These are phyloP conservation scores for Catunica adiposa DNA, from an alignment of 2,329 filamentous ascomycete species.

Conservation along the genomic window DNA sequence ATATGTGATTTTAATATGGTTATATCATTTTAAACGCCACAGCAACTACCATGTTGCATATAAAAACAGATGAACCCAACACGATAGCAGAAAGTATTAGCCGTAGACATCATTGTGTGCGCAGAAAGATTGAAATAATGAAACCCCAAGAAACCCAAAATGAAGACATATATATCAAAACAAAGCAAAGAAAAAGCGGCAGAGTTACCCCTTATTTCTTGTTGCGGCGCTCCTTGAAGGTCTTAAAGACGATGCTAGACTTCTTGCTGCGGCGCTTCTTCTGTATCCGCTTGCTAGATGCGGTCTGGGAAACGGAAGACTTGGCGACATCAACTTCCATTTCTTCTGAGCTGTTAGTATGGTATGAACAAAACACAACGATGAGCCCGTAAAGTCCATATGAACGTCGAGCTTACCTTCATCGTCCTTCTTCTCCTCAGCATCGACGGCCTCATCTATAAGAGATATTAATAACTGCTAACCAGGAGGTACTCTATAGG, in stretches of 20 bases:
- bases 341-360: constrained; percentile 18
- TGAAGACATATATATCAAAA: not conserved
- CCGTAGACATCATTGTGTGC: constrained; percentile 8
- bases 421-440: constrained; percentile 10
- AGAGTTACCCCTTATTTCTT: constrained; percentile 3
- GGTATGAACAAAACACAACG: not conserved
- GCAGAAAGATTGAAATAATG: constrained; percentile 3
- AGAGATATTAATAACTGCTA: constrained; percentile 1
- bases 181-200: not conserved
- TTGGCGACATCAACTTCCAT: constrained; percentile 41
- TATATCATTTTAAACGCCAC: constrained; percentile 4
- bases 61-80: constrained; percentile 1
- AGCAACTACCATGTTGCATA: not conserved
- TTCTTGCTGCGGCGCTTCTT: constrained; percentile 41
- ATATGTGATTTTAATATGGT: too few relatives aligned
- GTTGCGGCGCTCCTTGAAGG: constrained; percentile 30
- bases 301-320: constrained; percentile 24
- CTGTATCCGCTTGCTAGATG: constrained; percentile 33
- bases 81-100: constrained; percentile 3
- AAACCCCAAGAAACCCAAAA: not conserved
- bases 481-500: too few relatives aligned
- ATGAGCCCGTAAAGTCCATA: too few relatives aligned
- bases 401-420: constrained; percentile 2
- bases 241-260: constrained; percentile 42
- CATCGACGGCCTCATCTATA: constrained; percentile 9